Percentiles rank a stretch among this genome's conserved stretches.
These are phyloP conservation scores for Lasiodiplodia citricola DNA, from an alignment of 2,329 filamentous ascomycete genomes.

Conservation along the genomic window DNA sequence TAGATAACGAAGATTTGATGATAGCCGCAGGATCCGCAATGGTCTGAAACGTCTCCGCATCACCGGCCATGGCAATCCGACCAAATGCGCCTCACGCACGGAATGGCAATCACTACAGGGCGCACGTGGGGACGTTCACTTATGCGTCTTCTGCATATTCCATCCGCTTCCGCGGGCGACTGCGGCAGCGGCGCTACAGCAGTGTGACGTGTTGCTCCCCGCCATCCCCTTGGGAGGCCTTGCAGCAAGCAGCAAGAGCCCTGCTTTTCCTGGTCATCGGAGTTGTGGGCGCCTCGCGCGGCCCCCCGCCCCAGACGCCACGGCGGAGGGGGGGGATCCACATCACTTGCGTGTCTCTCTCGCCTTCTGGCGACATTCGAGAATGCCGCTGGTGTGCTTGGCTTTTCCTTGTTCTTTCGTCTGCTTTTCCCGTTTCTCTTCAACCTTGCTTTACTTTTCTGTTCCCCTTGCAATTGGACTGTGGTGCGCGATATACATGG, in stretches of 20 bases:
- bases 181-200: background rate
- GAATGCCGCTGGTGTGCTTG: background rate
- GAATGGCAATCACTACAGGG: too few species aligned
- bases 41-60: too few species aligned
- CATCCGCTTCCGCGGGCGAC: too few species aligned
- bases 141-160: too few species aligned
- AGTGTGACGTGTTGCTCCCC: background rate
- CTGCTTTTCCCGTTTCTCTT: background rate
- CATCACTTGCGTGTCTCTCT: background rate
- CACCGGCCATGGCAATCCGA: too few species aligned
- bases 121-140: too few species aligned
- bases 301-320: too few species aligned
- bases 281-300: too few species aligned
- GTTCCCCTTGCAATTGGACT: background rate
- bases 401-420: background rate
- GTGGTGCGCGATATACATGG: background rate
- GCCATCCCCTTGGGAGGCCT: background rate
- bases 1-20: too few species aligned
- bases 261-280: background rate
- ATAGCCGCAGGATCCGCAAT: too few species aligned
- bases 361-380: background rate
- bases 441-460: background rate
- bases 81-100: too few species aligned
- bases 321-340: background rate
- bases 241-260: background rate